These are phyloP conservation scores for Leptosphaerulina australis DNA, from an alignment of 2,329 filamentous ascomycete genomes.

Conservation along the genomic window DNA sequence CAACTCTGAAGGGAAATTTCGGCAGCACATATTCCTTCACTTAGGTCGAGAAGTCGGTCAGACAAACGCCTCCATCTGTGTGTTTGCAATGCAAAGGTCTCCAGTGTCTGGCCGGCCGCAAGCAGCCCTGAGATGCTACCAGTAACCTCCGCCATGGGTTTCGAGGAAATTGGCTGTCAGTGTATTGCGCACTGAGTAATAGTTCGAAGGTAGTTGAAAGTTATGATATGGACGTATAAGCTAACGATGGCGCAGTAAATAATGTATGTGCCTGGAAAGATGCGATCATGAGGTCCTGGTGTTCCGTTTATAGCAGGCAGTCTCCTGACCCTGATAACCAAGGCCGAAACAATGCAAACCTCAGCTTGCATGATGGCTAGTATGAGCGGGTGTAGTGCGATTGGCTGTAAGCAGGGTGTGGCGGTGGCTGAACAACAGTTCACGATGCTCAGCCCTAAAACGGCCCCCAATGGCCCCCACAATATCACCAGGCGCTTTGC, in stretches of 20 bases:
- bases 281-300: neutral
- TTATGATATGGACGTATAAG: neutral
- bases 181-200: neutral
- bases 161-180: no score
- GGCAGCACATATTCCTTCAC: constrained; percentile 25
- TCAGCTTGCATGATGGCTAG: constrained; percentile 20
- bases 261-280: neutral
- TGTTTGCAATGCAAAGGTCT: constrained; percentile 28
- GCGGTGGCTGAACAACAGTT: constrained; percentile 20
- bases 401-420: constrained; percentile 19
- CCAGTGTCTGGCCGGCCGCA: constrained; percentile 25
- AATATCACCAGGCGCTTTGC: constrained; percentile 13
- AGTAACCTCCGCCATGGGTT: constrained; percentile 23
- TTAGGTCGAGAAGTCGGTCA: constrained; percentile 33
- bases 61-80: constrained; percentile 28
- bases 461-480: constrained; percentile 23
- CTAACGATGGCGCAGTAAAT: neutral
- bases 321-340: constrained; percentile 20
- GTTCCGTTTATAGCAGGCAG: constrained; percentile 5
- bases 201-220: neutral
- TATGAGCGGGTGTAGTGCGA: constrained; percentile 19
- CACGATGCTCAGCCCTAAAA: constrained; percentile 23
- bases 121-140: constrained; percentile 24
- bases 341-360: constrained; percentile 21
- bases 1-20: constrained; percentile 31